Evolutionary conservation across 176 grass and related monocot genomes (phyloP).

Genomic region (Tuctoria greenei): DNA sequence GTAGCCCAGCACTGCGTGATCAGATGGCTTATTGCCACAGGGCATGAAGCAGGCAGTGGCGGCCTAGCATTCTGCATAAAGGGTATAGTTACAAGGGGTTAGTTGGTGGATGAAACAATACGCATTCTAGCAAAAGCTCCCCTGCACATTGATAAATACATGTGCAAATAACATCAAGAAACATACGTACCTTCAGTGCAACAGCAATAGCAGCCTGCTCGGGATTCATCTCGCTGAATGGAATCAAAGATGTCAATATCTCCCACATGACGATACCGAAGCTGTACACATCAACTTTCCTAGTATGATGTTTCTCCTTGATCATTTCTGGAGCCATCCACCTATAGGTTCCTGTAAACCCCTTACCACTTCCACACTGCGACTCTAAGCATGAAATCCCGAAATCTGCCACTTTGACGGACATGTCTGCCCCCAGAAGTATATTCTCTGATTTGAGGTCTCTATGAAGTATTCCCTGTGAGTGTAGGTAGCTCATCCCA

Average conservation of each 20-base stretch:
- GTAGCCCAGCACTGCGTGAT: slow-evolving; percentile 87
- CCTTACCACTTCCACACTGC: slow-evolving; percentile 77
- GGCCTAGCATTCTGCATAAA: slow-evolving; percentile 80
- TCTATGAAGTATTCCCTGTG: slow-evolving; percentile 89
- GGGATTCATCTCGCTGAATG: slow-evolving; percentile 85
- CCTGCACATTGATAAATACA: slow-evolving; percentile 8
- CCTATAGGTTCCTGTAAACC: slow-evolving; percentile 90
- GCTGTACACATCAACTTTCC: slow-evolving; percentile 97
- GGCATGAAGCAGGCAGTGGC: slow-evolving; percentile 75
- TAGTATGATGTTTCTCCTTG: slow-evolving; percentile 88
- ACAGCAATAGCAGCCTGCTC: slow-evolving; percentile 97
- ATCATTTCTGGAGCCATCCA: slow-evolving; percentile 99
- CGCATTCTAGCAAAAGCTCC: neutral
- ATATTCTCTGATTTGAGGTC: slow-evolving; percentile 98
- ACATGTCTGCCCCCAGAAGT: slow-evolving; percentile 91
- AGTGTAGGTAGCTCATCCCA: slow-evolving; percentile 94
- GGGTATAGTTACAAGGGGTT: slow-evolving; percentile 12
- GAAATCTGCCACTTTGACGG: slow-evolving; percentile 93
- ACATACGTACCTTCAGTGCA: slow-evolving; percentile 75
- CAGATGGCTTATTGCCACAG: slow-evolving; percentile 84
- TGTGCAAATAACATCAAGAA: slow-evolving; percentile 7
- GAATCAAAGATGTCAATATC: slow-evolving; percentile 78
- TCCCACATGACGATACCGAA: slow-evolving; percentile 96
- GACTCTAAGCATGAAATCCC: slow-evolving; percentile 97
- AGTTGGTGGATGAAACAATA: neutral